Conservation (phyloP, 495 filamentous ascomycete species). For the Ramalina intermedia region DNA sequence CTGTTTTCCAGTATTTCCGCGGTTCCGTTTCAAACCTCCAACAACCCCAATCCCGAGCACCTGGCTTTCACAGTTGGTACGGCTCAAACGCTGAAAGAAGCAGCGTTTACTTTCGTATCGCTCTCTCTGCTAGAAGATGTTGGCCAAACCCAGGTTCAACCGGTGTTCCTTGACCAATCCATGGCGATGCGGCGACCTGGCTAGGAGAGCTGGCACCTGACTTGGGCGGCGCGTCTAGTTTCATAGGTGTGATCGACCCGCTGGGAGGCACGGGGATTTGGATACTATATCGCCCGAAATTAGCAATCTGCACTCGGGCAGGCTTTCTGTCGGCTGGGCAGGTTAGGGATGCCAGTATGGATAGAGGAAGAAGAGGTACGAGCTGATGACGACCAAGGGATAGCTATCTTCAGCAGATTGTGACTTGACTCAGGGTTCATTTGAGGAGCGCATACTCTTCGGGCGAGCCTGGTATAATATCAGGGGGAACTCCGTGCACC, state of each 20-base stretch:
- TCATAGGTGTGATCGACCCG: constrained; percentile 36
- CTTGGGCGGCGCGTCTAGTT: constrained; percentile 30
- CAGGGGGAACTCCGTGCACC: constrained; percentile 48
- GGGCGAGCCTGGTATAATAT: constrained; percentile 56
- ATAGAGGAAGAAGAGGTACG: too few relatives aligned
- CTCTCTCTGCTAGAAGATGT: constrained; percentile 13
- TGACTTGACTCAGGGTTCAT: too few relatives aligned
- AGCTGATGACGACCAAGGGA: too few relatives aligned
- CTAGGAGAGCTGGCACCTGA: constrained; percentile 29
- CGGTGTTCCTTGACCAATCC: constrained; percentile 5
- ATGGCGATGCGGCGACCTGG: constrained; percentile 2
- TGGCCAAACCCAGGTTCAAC: constrained; percentile 8
- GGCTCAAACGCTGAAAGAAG: too few relatives aligned
- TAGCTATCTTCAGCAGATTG: too few relatives aligned
- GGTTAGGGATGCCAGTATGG: too few relatives aligned
- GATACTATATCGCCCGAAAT: constrained; percentile 22
- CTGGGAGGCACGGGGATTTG: constrained; percentile 61
- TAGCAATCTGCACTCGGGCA: too few relatives aligned
- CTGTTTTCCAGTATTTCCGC: too few relatives aligned
- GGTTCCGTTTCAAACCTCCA: too few relatives aligned
- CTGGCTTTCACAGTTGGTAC: too few relatives aligned
- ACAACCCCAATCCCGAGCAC: too few relatives aligned
- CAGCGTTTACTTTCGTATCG: constrained; percentile 8
- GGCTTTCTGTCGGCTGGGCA: too few relatives aligned
- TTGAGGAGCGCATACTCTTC: constrained; percentile 35